Evolutionary conservation across 805 yeast genomes (phyloP), one percentile per base, ranked within the genome.

Genomic region (Spathaspora girioi): DNA sequence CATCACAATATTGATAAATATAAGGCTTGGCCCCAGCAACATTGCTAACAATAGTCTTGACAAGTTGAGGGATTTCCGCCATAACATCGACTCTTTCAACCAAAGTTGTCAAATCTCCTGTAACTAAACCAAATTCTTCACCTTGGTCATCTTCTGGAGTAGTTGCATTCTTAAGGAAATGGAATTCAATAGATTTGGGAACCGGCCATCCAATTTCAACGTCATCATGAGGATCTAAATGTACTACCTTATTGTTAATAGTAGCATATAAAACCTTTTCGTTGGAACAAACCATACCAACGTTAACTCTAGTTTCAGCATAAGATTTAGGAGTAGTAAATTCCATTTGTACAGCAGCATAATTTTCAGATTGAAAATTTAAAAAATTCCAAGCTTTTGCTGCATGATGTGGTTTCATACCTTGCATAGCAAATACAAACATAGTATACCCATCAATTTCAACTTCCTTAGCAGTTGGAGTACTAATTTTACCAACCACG

Each of bases 401-500:
- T 35, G 97, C 97, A 71, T 94, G 99, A 70, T 94, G 97, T 8
- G 99, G 99, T 70, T 94, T 94, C 98, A 94, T 92, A 55, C 98
- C 98, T 75, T 94, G 99, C 59, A 90, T 74, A 6, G 99, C 99
- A 93, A 89, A 86, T 49, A 93, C 97, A 65, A 84, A 92, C 96
- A 94, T 87, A 47, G 90, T 70, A 50, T 62, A 67, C 38, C 82
- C 83, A 42, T 76, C 66, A 48, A 80, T 65, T 14, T 11, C 14
- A 15, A 15, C 40, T 27, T 68, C 74, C 47, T 76, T 61, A 2
- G 61, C 55, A 35, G 20, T 56, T 38, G 66, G 48, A 66, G 78
- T 67, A 41, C 71, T 76, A 55, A 94, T 69, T 17, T 81, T 74
- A 63, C 99, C 99, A 17, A 62, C 64, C 45, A 82, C 86, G 18